A percentile compares a stretch with the other conserved stretches of the same genome.
These are phyloP conservation scores for Jatropha multifida DNA, from an alignment of 441 rosid genomes.

Conservation along the genomic window DNA sequence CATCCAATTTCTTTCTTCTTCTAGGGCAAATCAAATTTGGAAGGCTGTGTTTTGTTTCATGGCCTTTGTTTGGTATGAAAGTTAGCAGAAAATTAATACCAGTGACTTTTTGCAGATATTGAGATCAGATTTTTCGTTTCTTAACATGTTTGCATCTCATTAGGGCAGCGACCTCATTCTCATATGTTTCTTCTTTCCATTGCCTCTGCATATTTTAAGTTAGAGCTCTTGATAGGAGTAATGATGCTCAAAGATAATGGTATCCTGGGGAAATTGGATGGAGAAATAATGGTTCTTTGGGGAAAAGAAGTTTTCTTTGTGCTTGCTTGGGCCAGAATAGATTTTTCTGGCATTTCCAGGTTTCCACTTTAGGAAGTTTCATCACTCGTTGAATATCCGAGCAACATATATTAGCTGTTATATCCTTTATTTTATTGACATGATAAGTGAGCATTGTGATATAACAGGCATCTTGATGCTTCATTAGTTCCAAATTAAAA, in stretches of 20 bases:
- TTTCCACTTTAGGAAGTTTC: no score
- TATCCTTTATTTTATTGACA: conserved; percentile 10
- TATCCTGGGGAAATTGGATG: background rate
- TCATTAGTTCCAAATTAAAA: background rate
- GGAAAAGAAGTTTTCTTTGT: background rate
- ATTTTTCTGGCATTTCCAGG: background rate
- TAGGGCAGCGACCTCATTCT: background rate
- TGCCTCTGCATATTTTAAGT: background rate
- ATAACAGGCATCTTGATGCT: background rate
- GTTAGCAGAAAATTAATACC: background rate
- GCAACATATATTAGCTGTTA: background rate
- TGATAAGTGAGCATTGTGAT: background rate
- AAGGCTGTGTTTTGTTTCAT: background rate
- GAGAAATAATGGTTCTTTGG: background rate
- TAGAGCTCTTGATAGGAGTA: background rate
- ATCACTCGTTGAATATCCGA: background rate
- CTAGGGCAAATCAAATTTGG: background rate
- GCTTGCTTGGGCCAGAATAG: background rate
- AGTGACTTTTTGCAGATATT: background rate
- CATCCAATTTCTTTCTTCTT: background rate
- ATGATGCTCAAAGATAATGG: background rate
- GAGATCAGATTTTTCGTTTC: background rate
- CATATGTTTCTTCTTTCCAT: background rate
- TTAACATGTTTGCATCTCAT: background rate
- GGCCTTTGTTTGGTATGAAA: background rate